Percentiles rank a stretch among this genome's conserved stretches.
Evolutionary conservation across 1,139 yeast species (phyloP).

Genomic region (Eremothecium gossypii): DNA sequence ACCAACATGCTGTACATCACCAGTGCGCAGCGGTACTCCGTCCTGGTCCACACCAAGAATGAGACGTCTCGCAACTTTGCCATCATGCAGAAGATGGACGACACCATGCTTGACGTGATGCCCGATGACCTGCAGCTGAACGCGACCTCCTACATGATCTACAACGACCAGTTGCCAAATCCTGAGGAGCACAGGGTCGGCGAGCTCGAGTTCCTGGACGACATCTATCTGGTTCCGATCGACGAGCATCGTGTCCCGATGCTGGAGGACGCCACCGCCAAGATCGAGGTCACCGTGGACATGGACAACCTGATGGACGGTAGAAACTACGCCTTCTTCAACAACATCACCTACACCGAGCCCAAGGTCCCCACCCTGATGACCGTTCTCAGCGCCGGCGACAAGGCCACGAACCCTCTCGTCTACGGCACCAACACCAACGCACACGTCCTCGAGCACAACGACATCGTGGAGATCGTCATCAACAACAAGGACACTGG

Average conservation of each 20-base stretch:
- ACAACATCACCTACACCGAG: slow-evolving; percentile 62
- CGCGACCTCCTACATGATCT: slow-evolving; percentile 63
- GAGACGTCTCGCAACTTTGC: slow-evolving; percentile 56
- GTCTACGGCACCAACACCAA: slow-evolving; percentile 79
- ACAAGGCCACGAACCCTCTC: slow-evolving; percentile 41
- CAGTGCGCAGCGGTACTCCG: slow-evolving; percentile 72
- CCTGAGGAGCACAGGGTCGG: slow-evolving; percentile 42
- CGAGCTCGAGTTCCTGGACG: slow-evolving; percentile 47
- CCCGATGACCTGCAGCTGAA: slow-evolving; percentile 58
- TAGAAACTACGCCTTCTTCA: slow-evolving; percentile 83
- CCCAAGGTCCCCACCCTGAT: slow-evolving; percentile 79
- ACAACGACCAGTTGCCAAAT: slow-evolving; percentile 38
- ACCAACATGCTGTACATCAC: slow-evolving; percentile 56
- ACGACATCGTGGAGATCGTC: slow-evolving; percentile 58
- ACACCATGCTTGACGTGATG: slow-evolving; percentile 63
- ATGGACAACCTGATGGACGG: slow-evolving; percentile 81
- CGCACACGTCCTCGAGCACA: slow-evolving; percentile 58
- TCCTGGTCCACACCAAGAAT: slow-evolving; percentile 61
- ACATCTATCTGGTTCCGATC: slow-evolving; percentile 51
- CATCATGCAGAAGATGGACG: slow-evolving; percentile 69
- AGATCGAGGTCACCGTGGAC: slow-evolving; percentile 52
- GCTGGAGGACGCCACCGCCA: slow-evolving; percentile 57
- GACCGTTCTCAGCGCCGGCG: slow-evolving; percentile 67
- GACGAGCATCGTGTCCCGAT: slow-evolving; percentile 37
- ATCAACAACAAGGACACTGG: slow-evolving; percentile 68